Evolutionary conservation across 768 basidiomycete genomes (phyloP).

Genomic region (Suillus subluteus): DNA sequence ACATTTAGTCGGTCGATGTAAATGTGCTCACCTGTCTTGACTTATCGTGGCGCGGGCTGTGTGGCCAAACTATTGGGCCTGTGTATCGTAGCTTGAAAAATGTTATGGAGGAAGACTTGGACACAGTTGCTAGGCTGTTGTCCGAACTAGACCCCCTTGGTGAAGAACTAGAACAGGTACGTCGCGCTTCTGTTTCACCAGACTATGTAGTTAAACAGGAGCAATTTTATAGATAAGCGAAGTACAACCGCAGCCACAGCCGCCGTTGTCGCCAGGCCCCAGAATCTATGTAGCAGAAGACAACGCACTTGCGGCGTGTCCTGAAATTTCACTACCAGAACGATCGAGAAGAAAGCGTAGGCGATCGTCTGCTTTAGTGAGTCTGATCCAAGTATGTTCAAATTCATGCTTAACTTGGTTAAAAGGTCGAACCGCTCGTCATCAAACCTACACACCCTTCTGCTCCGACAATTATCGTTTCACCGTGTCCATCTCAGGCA

Average conservation of each 20-base stretch:
- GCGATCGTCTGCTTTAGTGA: slow-evolving; percentile 17
- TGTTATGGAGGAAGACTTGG: slow-evolving; percentile 42
- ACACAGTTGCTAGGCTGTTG: slow-evolving; percentile 46
- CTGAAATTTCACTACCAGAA: slow-evolving; percentile 10
- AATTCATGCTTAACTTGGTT: not conserved
- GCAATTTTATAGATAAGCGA: not conserved
- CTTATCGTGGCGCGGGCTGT: slow-evolving; percentile 34
- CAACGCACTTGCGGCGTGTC: not conserved
- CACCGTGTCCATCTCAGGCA: slow-evolving; percentile 45
- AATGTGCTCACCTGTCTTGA: slow-evolving; percentile 15
- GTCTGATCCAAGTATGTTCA: not conserved
- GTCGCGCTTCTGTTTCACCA: not conserved
- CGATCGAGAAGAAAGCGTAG: slow-evolving; percentile 18
- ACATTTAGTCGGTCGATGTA: slow-evolving; percentile 19
- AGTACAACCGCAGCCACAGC: slow-evolving; percentile 5
- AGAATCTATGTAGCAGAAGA: slow-evolving; percentile 3
- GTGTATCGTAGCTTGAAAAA: slow-evolving; percentile 39
- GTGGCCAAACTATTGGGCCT: slow-evolving; percentile 34
- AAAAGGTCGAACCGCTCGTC: slow-evolving; percentile 29
- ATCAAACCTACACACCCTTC: slow-evolving; percentile 38
- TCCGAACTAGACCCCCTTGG: slow-evolving; percentile 40
- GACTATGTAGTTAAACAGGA: not conserved
- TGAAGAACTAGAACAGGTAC: slow-evolving; percentile 25
- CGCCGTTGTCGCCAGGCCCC: not conserved
- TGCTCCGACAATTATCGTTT: slow-evolving; percentile 55